Evolutionary conservation across 192 early-diverging fungal species (phyloP), one percentile per base, ranked within the genome.

Genomic region (Hyaloraphidium curvatum): DNA sequence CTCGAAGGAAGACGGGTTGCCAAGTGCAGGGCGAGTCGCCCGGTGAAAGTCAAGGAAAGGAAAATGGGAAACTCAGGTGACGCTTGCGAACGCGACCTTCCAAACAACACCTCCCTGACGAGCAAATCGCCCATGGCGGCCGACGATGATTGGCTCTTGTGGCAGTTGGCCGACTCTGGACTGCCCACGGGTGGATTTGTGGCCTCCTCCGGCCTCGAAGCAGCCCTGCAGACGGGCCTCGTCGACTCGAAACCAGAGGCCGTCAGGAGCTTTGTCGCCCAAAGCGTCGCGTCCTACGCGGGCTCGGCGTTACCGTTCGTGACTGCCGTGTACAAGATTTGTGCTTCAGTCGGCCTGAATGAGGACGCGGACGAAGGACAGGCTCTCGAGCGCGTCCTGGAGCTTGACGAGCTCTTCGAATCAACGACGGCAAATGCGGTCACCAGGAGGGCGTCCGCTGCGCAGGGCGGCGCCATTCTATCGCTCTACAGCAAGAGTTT

Each of bases 131-230:
- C n/a, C n/a, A n/a, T n/a, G 53, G 21, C 2, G 30, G 62, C 63
- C 30, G 53, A 61, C 22, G 67, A 72, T 37, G 67, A 73, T 17
- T 94, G 84, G 85, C 67, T 88, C 3, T 73, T 89, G 3, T 82
- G 79, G 68, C 72, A 85, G 55, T 69, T 96, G n/a, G 76, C 85
- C 2, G 91, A 96, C 67, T 92, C 89, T 5, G 83, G 86, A 31
- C 72, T 96, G 9, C 91, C 91, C 0, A 89, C 86, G 0, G 91
- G 91, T 22, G 91, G 91, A 3, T 96, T 96, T 65, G 86, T 96
- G 17, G 80, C 89, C 21, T 92, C 89, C 5, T 74, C 77, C 7
- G 91, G 91, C 0, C 73, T 96, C 3, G 91, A 96, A 61, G 81
- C 87, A 0, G 79, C 82, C 39, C 59, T 76, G 39, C 88, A 89